These are phyloP conservation scores for Calonectria pteridis DNA, from an alignment of 2,329 filamentous ascomycete species.

Conservation along the genomic window DNA sequence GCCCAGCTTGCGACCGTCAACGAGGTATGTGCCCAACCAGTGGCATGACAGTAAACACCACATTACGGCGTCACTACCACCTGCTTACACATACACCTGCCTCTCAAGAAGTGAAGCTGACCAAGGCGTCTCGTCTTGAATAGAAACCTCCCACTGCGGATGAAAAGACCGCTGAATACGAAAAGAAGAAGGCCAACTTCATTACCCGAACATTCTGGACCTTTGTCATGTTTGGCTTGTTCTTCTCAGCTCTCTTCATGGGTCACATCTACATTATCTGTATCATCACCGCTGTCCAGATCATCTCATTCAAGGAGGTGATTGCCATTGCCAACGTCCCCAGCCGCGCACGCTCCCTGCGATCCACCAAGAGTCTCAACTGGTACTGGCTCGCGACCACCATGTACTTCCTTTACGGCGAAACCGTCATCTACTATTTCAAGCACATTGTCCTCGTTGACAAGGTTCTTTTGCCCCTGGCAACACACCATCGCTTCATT, in stretches of 20 bases:
- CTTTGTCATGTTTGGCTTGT: constrained; percentile 94
- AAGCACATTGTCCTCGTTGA: constrained; percentile 98
- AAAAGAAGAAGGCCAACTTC: constrained; percentile 99
- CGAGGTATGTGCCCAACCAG: constrained; percentile 47
- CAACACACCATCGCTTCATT: constrained; percentile 98
- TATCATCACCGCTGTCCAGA: constrained; percentile 92
- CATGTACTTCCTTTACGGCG: constrained; percentile 99
- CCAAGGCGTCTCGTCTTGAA: not conserved
- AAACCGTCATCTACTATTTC: constrained; percentile 99
- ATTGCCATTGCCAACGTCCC: constrained; percentile 97
- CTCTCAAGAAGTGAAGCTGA: constrained; percentile 32
- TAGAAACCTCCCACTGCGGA: constrained; percentile 59
- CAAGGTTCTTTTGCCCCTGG: constrained; percentile 90
- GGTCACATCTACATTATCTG: constrained; percentile 98
- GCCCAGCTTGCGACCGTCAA: constrained; percentile 50
- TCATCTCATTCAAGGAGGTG: constrained; percentile 98
- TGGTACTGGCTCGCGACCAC: constrained; percentile 99
- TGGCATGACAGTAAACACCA: not conserved
- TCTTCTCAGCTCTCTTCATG: constrained; percentile 93
- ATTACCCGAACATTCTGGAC: constrained; percentile 98
- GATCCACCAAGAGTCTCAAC: constrained; percentile 95
- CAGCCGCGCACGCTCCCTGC: constrained; percentile 88
- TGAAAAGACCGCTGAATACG: constrained; percentile 76
- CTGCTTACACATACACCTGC: not conserved
- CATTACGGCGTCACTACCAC: not conserved